Evolutionary conservation across 2,329 filamentous ascomycete species (phyloP).

Genomic region (Hansfordia pulvinata): DNA sequence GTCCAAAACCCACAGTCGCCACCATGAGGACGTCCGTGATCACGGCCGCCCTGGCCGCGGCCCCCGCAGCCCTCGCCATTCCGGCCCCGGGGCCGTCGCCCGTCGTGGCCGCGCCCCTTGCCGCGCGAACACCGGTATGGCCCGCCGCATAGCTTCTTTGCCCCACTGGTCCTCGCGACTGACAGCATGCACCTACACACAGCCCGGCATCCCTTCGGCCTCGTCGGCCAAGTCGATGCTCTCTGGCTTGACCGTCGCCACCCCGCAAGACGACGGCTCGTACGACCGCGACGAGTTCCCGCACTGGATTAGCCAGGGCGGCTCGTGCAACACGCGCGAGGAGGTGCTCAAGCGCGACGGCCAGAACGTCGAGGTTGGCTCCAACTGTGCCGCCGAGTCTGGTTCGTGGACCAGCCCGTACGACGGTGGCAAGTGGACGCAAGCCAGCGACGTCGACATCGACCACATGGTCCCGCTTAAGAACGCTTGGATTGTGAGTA

Average conservation of each 20-base stretch:
- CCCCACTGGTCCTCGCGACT: too few relatives aligned
- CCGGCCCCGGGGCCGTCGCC: too few relatives aligned
- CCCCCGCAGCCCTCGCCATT: too few relatives aligned
- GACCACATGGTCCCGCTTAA: constrained; percentile 74
- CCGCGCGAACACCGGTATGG: too few relatives aligned
- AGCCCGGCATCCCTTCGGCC: constrained; percentile 49
- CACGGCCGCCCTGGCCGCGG: too few relatives aligned
- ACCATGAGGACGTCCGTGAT: too few relatives aligned
- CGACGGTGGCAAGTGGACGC: constrained; percentile 58
- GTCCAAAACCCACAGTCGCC: too few relatives aligned
- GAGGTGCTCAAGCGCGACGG: constrained; percentile 64
- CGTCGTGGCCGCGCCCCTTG: too few relatives aligned
- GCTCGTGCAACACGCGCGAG: constrained; percentile 60
- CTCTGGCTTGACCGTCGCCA: constrained; percentile 40
- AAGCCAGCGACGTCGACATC: constrained; percentile 60
- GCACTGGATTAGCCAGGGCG: constrained; percentile 53
- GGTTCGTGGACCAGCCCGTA: constrained; percentile 62
- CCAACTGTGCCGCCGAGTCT: constrained; percentile 46
- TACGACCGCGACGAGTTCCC: constrained; percentile 59
- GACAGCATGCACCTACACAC: too few relatives aligned
- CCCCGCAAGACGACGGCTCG: constrained; percentile 35
- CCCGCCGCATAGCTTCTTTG: too few relatives aligned
- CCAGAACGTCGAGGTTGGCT: constrained; percentile 41
- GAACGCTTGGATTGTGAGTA: constrained; percentile 60
- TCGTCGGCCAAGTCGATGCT: constrained; percentile 44